Conservation (phyloP, 148 eudicot species). For the Diospyros lotus region DNA sequence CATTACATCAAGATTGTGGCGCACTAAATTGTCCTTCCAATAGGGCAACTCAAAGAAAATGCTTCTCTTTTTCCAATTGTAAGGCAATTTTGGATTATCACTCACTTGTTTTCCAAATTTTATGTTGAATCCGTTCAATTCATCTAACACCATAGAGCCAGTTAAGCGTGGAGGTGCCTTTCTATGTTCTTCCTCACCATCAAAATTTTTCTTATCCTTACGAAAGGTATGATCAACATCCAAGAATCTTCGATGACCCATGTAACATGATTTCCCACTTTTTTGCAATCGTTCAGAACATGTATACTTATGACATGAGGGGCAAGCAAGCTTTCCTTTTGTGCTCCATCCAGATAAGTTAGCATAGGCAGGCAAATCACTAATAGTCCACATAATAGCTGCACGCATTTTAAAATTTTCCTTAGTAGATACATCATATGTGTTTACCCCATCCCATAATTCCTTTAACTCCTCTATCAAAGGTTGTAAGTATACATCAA, state of each 20-base stretch:
- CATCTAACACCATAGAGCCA: not conserved
- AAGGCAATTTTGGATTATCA: not conserved
- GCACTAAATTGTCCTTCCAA: conserved; percentile 13
- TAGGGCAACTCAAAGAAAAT: conserved; percentile 15
- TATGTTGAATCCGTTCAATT: not conserved
- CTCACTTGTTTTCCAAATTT: not conserved
- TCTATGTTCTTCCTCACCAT: too few relatives aligned
- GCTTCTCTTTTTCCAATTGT: conserved; percentile 8
- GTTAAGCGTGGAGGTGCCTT: too few relatives aligned
- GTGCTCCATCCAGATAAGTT: conserved; percentile 21
- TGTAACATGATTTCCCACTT: conserved; percentile 1
- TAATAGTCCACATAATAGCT: conserved; percentile 18
- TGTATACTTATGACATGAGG: not conserved
- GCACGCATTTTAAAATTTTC: conserved; percentile 1
- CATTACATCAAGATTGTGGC: conserved; percentile 26
- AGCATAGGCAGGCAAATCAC: conserved; percentile 19
- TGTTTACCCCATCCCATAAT: too few relatives aligned
- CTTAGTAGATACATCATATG: not conserved
- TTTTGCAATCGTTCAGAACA: not conserved
- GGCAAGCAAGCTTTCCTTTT: conserved; percentile 11
- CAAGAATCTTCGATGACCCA: conserved; percentile 9
- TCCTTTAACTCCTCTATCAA: too few relatives aligned
- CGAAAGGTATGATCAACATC: conserved; percentile 6
- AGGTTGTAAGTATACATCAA: too few relatives aligned
- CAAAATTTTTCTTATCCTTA: not conserved